Conservation (phyloP, 306 rosid species). For the Spatholobus suberectus region DNA sequence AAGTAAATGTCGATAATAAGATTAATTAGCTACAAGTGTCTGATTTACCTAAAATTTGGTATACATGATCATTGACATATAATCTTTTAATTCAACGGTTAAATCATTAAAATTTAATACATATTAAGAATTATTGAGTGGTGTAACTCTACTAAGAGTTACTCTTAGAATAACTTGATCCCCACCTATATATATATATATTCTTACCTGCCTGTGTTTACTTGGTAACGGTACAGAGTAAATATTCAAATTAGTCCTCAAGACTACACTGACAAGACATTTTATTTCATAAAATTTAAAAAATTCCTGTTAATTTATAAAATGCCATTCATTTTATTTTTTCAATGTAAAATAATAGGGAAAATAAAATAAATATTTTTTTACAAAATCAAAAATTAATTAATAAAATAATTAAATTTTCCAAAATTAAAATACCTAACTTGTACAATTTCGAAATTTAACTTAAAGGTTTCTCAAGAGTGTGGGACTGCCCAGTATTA, state of each 20-base stretch:
- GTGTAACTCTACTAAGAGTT: no score
- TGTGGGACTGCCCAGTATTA: slow-evolving; percentile 63
- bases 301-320: no score
- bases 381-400: neutral
- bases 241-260: neutral
- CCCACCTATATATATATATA: no score
- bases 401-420: neutral
- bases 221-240: slow-evolving; percentile 39
- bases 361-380: neutral
- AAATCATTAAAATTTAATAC: no score
- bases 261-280: neutral
- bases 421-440: neutral
- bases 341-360: neutral
- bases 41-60: no score
- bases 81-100: no score
- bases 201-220: slow-evolving; percentile 39
- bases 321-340: neutral
- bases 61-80: no score
- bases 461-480: no score
- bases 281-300: neutral
- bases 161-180: no score
- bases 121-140: no score
- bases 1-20: no score
- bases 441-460: neutral
- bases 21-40: no score